These are phyloP conservation scores for Emmonsiellopsis sp. DNA, from an alignment of 2,329 filamentous ascomycete genomes.

Conservation along the genomic window DNA sequence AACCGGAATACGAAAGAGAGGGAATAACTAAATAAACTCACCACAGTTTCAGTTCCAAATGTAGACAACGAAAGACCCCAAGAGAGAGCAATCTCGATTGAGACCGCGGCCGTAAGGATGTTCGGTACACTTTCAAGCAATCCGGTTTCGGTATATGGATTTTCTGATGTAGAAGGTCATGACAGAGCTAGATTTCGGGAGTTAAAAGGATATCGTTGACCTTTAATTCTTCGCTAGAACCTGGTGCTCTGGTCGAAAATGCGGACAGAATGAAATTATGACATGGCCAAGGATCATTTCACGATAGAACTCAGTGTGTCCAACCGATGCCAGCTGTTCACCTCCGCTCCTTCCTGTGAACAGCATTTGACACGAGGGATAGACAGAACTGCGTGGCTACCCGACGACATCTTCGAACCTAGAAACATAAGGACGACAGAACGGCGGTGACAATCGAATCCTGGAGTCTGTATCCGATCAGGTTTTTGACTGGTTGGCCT, in stretches of 20 bases:
- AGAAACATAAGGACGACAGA: neutral
- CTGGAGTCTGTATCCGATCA: neutral
- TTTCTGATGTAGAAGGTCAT: too few relatives aligned
- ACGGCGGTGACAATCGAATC: neutral
- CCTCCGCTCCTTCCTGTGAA: neutral
- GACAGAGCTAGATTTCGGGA: too few relatives aligned
- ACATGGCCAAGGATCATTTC: neutral
- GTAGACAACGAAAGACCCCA: too few relatives aligned
- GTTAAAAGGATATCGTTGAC: neutral
- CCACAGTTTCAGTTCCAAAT: too few relatives aligned
- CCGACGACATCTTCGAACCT: slow-evolving; percentile 4
- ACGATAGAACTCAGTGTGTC: neutral
- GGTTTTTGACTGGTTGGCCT: neutral
- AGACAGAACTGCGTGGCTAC: slow-evolving; percentile 7
- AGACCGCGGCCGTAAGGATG: too few relatives aligned
- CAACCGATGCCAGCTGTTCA: neutral
- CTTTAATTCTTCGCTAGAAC: neutral
- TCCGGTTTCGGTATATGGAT: too few relatives aligned
- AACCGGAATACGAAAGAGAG: neutral
- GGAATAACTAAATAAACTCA: too few relatives aligned
- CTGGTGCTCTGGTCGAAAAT: neutral
- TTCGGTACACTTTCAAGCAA: too few relatives aligned
- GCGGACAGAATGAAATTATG: neutral
- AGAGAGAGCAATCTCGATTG: too few relatives aligned
- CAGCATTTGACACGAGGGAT: neutral